A percentile compares a stretch with the other conserved stretches of the same genome.
Evolutionary conservation across 257 asterid species (phyloP).

Genomic region (Nicotiana undulata): DNA sequence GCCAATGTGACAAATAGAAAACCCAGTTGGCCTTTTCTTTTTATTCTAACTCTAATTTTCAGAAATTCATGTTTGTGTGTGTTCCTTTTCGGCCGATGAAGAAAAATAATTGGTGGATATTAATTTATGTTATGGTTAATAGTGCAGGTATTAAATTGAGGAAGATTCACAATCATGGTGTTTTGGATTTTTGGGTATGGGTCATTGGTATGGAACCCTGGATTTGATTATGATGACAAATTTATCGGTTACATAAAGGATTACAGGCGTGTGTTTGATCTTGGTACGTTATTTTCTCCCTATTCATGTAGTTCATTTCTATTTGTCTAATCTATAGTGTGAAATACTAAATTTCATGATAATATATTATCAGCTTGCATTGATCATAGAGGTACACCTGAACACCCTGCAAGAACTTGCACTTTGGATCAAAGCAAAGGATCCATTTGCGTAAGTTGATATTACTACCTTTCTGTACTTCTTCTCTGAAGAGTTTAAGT

Average conservation of each 20-base stretch:
- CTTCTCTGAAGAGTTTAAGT: background rate
- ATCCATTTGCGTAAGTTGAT: slow-evolving; percentile 62
- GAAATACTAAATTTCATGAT: background rate
- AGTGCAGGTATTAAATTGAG: background rate
- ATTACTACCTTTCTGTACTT: background rate
- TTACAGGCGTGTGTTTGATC: slow-evolving; percentile 81
- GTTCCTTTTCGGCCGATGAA: background rate
- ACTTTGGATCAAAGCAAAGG: slow-evolving; percentile 69
- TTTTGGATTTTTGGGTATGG: slow-evolving; percentile 92
- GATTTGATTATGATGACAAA: slow-evolving; percentile 78
- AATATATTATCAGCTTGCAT: slow-evolving; percentile 57
- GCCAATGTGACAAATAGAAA: background rate
- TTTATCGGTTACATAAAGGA: slow-evolving; percentile 71
- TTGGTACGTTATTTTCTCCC: slow-evolving; percentile 39
- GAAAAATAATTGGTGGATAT: background rate
- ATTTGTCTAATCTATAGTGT: too few relatives aligned
- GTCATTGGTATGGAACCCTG: slow-evolving; percentile 95
- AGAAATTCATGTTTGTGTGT: background rate
- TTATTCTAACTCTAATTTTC: background rate
- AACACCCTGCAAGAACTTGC: slow-evolving; percentile 94
- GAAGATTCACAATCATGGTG: slow-evolving; percentile 42
- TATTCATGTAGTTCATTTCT: background rate
- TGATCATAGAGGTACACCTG: slow-evolving; percentile 95
- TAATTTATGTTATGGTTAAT: background rate
- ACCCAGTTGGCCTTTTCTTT: background rate